Percentiles rank a stretch among this genome's conserved stretches.
Evolutionary conservation across 139 green algal genomes (phyloP).

Genomic region (Marvania coccoides): DNA sequence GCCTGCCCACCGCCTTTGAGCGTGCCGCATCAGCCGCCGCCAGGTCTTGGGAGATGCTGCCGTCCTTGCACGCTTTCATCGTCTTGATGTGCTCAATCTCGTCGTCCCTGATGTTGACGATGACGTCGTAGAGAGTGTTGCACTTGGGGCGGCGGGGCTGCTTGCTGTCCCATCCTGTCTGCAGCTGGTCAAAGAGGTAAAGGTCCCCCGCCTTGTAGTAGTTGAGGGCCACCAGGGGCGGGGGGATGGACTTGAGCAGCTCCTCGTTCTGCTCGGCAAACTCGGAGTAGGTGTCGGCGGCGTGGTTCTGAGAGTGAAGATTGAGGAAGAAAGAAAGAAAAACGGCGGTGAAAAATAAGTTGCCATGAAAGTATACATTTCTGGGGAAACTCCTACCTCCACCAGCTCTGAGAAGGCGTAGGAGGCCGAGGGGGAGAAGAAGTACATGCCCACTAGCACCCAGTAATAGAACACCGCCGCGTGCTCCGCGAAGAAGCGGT

Average conservation of each 20-base stretch:
- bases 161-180: conserved; percentile 31
- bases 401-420: conserved; percentile 94
- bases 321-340: background rate
- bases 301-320: conserved; percentile 58
- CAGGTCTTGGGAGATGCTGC: conserved; percentile 20
- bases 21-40: background rate
- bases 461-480: conserved; percentile 89
- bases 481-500: conserved; percentile 85
- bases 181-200: conserved; percentile 76
- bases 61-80: conserved; percentile 79
- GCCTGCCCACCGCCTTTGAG: background rate
- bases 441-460: conserved; percentile 62
- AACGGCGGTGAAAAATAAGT: background rate
- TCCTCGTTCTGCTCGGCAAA: conserved; percentile 72
- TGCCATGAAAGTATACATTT: background rate
- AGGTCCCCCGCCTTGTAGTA: conserved; percentile 87
- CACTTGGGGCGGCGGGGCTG: conserved; percentile 29
- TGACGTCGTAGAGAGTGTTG: conserved; percentile 79
- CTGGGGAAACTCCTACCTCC: conserved; percentile 33
- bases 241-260: conserved; percentile 67
- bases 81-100: conserved; percentile 91
- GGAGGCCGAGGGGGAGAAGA: conserved; percentile 65
- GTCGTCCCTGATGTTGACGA: conserved; percentile 84
- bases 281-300: conserved; percentile 81
- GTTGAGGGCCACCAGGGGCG: conserved; percentile 73